Evolutionary conservation across 2,329 filamentous ascomycete species (phyloP), one percentile per base, ranked within the genome.

Genomic region (Ciborinia camelliae): DNA sequence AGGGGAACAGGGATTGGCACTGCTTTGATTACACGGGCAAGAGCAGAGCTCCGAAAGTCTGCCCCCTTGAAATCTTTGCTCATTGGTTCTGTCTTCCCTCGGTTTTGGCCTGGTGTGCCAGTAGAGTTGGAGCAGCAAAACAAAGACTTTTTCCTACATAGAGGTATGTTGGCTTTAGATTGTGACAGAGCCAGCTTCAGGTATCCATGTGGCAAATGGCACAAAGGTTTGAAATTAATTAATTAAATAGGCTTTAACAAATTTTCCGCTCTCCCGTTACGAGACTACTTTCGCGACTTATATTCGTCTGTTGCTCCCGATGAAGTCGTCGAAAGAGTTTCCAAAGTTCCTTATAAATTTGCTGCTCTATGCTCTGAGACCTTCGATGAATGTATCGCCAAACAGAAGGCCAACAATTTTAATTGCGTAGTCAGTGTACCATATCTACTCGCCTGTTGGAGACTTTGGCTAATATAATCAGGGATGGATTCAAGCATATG

Each of bases 71-170:
- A 74, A 9, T 7, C 67, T 43, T 65, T 75, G 14, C 66, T 64
- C 7, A 70, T 76, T 26, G 73, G 74, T 15, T 76, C 74, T 30
- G 65, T 68, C 3, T 79, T 79, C 50, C 80, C 80, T 39, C 73
- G 79, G n/a, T 78, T 81, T 66, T 81, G 79, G 77, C 79, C 79
- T 6, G 78, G 77, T 2, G 74, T 81, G 4, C 79, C 79, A 2
- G 69, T 71, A 2, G 76, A 79, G 57, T 70, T 81, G 39, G 69
- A 75, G 7, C 67, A 73, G 48, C 57, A 68, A 1, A 70, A 72
- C 3, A 76, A 77, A 30, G 68, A 76, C 3, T 81, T 80, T 66
- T 73, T 75, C 10, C 26, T 69, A 12, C 76, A 79, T 62, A 75
- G 79, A 63, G 79, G 79, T 54, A 77, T 75, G 69, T 72, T 72